Conservation (phyloP, 805 yeast genomes). For the Wickerhamia fluorescens region DNA sequence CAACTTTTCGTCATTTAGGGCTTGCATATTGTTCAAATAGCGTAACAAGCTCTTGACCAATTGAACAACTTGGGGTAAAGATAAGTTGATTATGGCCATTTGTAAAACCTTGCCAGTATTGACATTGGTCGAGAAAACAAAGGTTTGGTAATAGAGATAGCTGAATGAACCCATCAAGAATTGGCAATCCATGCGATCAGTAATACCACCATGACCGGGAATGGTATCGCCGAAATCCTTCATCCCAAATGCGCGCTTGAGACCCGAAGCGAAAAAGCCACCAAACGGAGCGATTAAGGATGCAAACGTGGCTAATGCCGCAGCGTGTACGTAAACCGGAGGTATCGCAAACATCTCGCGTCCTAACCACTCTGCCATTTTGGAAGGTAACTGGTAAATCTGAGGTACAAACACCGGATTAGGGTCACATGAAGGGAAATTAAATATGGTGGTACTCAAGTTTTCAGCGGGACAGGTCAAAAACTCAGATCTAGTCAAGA, state of each 20-base stretch:
- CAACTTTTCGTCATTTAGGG: constrained; percentile 22
- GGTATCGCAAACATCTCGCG: constrained; percentile 52
- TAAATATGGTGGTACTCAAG: constrained; percentile 53
- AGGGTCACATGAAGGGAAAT: constrained; percentile 65
- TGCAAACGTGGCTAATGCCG: constrained; percentile 86
- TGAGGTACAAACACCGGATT: constrained; percentile 88
- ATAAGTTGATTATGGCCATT: constrained; percentile 62
- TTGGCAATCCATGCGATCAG: constrained; percentile 97
- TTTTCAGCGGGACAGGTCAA: constrained; percentile 83
- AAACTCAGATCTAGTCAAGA: constrained; percentile 60
- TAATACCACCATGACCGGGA: constrained; percentile 98
- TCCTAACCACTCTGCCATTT: constrained; percentile 41
- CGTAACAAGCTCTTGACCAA: constrained; percentile 53
- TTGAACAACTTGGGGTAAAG: constrained; percentile 56
- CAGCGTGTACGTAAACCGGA: constrained; percentile 87
- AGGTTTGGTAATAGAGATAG: constrained; percentile 87
- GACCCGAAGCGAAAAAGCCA: constrained; percentile 96
- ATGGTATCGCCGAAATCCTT: constrained; percentile 98
- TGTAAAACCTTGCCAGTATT: constrained; percentile 74
- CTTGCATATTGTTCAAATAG: constrained; percentile 37
- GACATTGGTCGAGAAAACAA: constrained; percentile 65
- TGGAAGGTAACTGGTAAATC: constrained; percentile 65
- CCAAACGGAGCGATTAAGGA: constrained; percentile 97
- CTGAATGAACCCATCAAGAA: constrained; percentile 96
- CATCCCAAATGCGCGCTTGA: constrained; percentile 91